These are phyloP conservation scores for Pontederia crassipes DNA, from an alignment of 176 grass and related monocot genomes.

Conservation along the genomic window DNA sequence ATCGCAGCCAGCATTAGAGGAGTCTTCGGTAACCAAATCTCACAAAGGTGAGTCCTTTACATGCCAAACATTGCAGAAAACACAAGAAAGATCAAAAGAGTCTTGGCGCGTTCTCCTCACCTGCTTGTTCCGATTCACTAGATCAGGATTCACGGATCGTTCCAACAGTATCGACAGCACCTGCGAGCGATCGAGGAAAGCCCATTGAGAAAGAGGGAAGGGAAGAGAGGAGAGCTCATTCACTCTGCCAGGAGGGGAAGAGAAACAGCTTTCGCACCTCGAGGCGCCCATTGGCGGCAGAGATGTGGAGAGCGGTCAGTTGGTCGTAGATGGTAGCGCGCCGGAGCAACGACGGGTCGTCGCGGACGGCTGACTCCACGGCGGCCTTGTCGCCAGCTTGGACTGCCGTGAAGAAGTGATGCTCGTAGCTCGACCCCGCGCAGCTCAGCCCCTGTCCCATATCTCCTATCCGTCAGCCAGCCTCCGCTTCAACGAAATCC, in stretches of 20 bases:
- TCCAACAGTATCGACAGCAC: too few relatives aligned
- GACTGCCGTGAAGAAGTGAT: constrained; percentile 79
- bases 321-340: constrained; percentile 93
- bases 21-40: constrained; percentile 29
- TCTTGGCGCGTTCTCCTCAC: too few relatives aligned
- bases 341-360: constrained; percentile 41
- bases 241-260: too few relatives aligned
- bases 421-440: constrained; percentile 73
- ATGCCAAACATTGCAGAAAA: background rate
- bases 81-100: constrained; percentile 9
- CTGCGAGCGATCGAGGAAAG: too few relatives aligned
- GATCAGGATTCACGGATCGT: too few relatives aligned
- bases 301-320: constrained; percentile 23
- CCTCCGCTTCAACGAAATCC: constrained; percentile 1
- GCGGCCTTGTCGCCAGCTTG: constrained; percentile 63
- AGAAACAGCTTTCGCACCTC: constrained; percentile 29
- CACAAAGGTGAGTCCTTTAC: constrained; percentile 9
- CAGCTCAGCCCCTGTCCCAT: constrained; percentile 94
- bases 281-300: constrained; percentile 75
- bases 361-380: constrained; percentile 39
- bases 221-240: too few relatives aligned
- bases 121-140: too few relatives aligned
- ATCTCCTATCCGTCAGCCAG: constrained; percentile 3
- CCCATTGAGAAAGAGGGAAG: too few relatives aligned
- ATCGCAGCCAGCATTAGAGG: constrained; percentile 78